A percentile compares a stretch with the other conserved stretches of the same genome.
phyloP scores from a whole-genome alignment of 257 asterid genomes.

The Nicotiana attenuata region DNA sequence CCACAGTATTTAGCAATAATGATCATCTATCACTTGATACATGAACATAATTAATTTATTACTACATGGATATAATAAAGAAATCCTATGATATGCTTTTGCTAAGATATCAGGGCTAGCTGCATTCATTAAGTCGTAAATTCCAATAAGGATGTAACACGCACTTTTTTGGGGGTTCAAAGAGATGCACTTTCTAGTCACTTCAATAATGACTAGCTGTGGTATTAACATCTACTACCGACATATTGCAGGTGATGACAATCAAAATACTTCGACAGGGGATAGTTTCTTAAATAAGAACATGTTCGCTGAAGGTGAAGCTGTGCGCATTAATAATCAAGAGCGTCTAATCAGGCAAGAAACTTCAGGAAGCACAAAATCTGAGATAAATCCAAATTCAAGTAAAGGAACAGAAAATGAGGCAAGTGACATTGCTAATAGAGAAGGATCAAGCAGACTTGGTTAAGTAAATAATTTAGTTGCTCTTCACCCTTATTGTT shows the following conservation, averaged over 20 bases:
- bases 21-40: neutral
- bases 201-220: neutral
- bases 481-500: neutral
- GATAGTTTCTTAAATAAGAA: neutral
- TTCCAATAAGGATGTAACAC: neutral
- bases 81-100: neutral
- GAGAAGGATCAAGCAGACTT: neutral
- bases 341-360: neutral
- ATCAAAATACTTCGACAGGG: neutral
- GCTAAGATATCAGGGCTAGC: neutral
- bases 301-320: neutral
- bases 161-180: neutral
- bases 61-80: neutral
- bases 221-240: neutral
- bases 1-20: no score
- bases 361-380: neutral
- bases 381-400: neutral
- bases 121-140: neutral
- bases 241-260: neutral
- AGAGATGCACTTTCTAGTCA: neutral
- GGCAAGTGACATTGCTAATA: neutral
- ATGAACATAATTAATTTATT: neutral
- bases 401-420: conserved; percentile 3
- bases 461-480: neutral
- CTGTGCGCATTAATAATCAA: neutral